Evolutionary conservation across 2,329 filamentous ascomycete species (phyloP).

Genomic region (Blastomyces parvus): DNA sequence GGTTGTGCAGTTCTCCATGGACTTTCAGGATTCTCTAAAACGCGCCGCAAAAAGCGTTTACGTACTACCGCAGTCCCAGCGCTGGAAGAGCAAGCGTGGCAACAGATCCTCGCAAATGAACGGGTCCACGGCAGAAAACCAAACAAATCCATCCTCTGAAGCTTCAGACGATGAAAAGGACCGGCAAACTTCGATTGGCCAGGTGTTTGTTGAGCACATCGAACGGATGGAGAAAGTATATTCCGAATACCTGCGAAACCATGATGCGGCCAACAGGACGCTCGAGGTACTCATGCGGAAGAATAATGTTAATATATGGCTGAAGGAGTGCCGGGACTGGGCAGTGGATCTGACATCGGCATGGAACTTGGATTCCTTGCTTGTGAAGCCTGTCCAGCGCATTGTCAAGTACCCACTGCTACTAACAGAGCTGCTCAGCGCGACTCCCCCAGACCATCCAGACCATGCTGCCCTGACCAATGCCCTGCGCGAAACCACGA

Average conservation of each 20-base stretch:
- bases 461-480: conserved; percentile 63
- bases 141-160: conserved; percentile 18
- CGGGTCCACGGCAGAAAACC: conserved; percentile 22
- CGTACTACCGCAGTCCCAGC: conserved; percentile 49
- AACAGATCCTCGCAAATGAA: conserved; percentile 32
- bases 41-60: conserved; percentile 72
- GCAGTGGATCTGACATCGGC: conserved; percentile 86
- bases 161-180: conserved; percentile 48
- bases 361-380: conserved; percentile 90
- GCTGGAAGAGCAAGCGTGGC: conserved; percentile 46
- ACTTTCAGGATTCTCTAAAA: conserved; percentile 71
- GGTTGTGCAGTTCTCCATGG: conserved; percentile 74
- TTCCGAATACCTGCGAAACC: conserved; percentile 55
- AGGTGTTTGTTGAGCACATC: conserved; percentile 49
- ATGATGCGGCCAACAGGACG: conserved; percentile 54
- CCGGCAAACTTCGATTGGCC: conserved; percentile 48
- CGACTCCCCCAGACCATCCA: conserved; percentile 73
- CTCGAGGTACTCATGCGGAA: conserved; percentile 45
- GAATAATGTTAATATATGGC: conserved; percentile 63
- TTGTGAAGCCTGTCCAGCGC: conserved; percentile 93
- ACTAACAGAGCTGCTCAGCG: conserved; percentile 66
- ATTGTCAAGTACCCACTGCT: conserved; percentile 89
- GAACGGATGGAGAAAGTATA: conserved; percentile 55
- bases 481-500: conserved; percentile 60
- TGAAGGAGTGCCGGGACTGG: conserved; percentile 85